Evolutionary conservation across 2,329 filamentous ascomycete species (phyloP), one percentile per base, ranked within the genome.

Genomic region (Microdochium nivale): DNA sequence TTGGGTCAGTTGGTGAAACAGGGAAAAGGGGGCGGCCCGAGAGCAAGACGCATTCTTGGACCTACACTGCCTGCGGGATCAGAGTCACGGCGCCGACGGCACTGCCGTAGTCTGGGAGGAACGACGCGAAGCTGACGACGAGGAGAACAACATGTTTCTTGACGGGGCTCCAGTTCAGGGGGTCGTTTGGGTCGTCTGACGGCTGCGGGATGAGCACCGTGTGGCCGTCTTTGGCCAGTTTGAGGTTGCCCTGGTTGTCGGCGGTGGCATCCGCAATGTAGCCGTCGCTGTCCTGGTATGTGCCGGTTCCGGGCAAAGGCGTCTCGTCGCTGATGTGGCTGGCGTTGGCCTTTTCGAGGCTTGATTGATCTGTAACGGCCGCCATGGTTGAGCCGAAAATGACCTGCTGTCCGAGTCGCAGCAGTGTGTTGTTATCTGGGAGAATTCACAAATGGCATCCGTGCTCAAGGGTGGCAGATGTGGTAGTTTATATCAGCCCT

Each of bases 161-260:
- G 49, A 60, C 52, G 51, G 67, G 65, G 25, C 62, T 66, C 78
- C 78, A 81, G 59, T 76, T 78, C 56, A 96, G 75, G 25, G 90
- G 91, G 68, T 96, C 91, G 65, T 95, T 92, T 2, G 88, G 89
- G 65, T 95, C 89, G 67, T 95, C 87, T 55, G 86, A 91, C 2
- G 92, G 92, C 63, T 96, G 92, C 4, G 92, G 92, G 4, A 77
- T 72, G 72, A 80, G 67, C 16, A 78, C 71, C 2, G 72, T 74
- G 44, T 61, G 67, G 16, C 68, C 68, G 52, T 72, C 69, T n/a
- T 56, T 53, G n/a, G 69, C 68, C 13, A 68, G 61, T 55, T 69
- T 70, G 51, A 65, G 49, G n/a, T 51, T 49, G 19, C 60, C 40
- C 13, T 13, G 40, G 13, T 3, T 23, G 19, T 44, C 59, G 1